Evolutionary conservation across 192 early-diverging fungal species (phyloP).

Genomic region (Coemansia sp.): DNA sequence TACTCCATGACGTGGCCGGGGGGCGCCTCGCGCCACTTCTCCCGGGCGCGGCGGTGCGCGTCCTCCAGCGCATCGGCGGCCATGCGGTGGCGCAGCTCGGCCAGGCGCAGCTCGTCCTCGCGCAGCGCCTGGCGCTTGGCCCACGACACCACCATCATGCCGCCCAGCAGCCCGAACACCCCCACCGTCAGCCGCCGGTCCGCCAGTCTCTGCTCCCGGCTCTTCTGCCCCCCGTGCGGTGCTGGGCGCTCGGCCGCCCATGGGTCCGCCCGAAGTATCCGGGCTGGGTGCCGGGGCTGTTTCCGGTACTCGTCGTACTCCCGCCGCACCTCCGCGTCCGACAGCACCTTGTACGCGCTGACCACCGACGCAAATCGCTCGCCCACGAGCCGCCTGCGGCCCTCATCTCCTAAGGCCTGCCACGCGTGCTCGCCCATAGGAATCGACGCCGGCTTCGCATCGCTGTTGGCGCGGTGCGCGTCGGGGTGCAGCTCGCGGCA

Average conservation of each 20-base stretch:
- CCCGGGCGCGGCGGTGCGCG: constrained; percentile 28
- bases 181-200: constrained; percentile 10
- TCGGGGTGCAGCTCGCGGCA: constrained; percentile 47
- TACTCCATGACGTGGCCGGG: constrained; percentile 14
- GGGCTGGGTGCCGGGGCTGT: not conserved
- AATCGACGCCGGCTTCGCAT: not conserved
- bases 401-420: constrained; percentile 8
- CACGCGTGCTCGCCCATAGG: constrained; percentile 6
- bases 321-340: constrained; percentile 9
- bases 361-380: constrained; percentile 23
- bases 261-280: not conserved
- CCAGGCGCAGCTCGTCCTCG: constrained; percentile 11
- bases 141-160: constrained; percentile 10
- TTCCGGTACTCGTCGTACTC: constrained; percentile 16
- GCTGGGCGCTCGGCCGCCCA: constrained; percentile 38
- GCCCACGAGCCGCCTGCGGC: constrained; percentile 7
- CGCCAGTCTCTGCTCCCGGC: not conserved
- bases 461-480: not conserved
- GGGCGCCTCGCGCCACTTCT: constrained; percentile 41
- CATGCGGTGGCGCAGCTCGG: constrained; percentile 2
- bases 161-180: constrained; percentile 28
- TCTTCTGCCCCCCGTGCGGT: not conserved
- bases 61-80: constrained; percentile 6
- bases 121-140: constrained; percentile 6
- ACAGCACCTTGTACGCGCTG: constrained; percentile 35